These are phyloP conservation scores for Cyclospora cayetanensis DNA, from an alignment of 169 alveolate genomes.

Conservation along the genomic window DNA sequence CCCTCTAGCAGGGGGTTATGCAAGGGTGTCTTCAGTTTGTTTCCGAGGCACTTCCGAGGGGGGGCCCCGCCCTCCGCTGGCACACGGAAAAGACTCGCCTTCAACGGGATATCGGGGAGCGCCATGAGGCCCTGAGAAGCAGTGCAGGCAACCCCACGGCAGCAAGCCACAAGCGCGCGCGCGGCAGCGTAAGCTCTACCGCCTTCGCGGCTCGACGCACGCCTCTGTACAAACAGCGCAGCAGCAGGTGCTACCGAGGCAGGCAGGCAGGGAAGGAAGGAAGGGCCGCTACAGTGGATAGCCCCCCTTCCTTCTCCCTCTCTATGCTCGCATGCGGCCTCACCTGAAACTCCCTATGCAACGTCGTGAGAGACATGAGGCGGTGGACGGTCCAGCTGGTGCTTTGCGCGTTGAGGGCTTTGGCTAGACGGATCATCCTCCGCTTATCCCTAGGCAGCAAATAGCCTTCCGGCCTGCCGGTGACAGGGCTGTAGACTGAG, in stretches of 20 bases:
- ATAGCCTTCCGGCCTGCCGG: slow-evolving; percentile 49
- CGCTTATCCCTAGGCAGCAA: slow-evolving; percentile 28
- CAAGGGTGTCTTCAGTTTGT: slow-evolving; percentile 7
- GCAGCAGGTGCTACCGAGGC: neutral
- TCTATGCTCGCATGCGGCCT: neutral
- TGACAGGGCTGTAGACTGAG: slow-evolving; percentile 30
- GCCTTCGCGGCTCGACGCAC: neutral
- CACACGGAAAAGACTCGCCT: slow-evolving; percentile 48
- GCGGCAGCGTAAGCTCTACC: neutral
- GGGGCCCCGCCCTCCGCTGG: neutral
- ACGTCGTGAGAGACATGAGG: slow-evolving; percentile 69
- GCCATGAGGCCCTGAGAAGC: slow-evolving; percentile 68
- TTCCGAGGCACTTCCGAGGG: neutral
- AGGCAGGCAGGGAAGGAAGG: neutral
- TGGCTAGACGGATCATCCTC: slow-evolving; percentile 48
- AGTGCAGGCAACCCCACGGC: neutral
- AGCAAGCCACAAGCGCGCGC: neutral
- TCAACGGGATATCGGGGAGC: slow-evolving; percentile 71
- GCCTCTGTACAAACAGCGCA: neutral
- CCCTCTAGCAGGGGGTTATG: slow-evolving; percentile 60
- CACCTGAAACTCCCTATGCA: slow-evolving; percentile 73
- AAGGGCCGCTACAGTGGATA: neutral
- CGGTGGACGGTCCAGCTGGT: slow-evolving; percentile 67
- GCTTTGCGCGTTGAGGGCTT: slow-evolving; percentile 49
- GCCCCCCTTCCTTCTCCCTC: neutral